These are phyloP conservation scores for Pseudocercospora fuligena DNA, from an alignment of 2,329 filamentous ascomycete species.

Conservation along the genomic window DNA sequence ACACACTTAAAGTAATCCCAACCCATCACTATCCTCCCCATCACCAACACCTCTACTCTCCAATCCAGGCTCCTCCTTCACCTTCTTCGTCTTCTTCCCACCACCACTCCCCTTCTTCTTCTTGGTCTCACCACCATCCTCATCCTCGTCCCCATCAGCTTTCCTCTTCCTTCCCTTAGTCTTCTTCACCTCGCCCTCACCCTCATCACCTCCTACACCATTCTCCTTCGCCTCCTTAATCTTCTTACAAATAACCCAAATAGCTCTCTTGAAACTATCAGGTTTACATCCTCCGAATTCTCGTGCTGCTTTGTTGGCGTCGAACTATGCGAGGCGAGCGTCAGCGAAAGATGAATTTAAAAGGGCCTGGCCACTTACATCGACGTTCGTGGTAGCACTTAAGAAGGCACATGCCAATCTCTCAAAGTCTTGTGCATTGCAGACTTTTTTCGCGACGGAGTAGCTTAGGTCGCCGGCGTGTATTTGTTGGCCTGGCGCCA, in stretches of 20 bases:
- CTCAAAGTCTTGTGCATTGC: slow-evolving; percentile 27
- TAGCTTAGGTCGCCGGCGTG: slow-evolving; percentile 22
- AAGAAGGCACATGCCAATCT: slow-evolving; percentile 31
- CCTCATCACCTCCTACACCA: slow-evolving; percentile 5
- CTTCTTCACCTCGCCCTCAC: slow-evolving; percentile 11
- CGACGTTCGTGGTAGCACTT: slow-evolving; percentile 1
- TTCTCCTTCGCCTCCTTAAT: slow-evolving; percentile 27
- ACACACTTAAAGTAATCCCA: neutral
- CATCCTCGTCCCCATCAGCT: neutral
- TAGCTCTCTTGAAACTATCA: slow-evolving; percentile 29
- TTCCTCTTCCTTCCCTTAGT: slow-evolving; percentile 10
- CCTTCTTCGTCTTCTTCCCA: neutral
- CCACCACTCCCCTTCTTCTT: neutral
- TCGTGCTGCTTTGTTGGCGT: slow-evolving; percentile 25
- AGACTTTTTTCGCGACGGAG: slow-evolving; percentile 27
- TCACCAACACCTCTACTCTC: neutral
- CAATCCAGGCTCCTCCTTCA: slow-evolving; percentile 15
- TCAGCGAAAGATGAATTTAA: no score
- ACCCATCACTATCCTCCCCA: neutral
- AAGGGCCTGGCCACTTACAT: no score
- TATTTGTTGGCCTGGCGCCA: neutral
- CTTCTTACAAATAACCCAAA: slow-evolving; percentile 33
- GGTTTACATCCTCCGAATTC: slow-evolving; percentile 28
- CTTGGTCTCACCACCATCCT: neutral
- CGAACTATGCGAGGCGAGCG: slow-evolving; percentile 14